A percentile compares a stretch with the other conserved stretches of the same genome.
Conservation (phyloP, 371 early-diverging fungal genomes). For the Neoconidiobolus thromboides region DNA sequence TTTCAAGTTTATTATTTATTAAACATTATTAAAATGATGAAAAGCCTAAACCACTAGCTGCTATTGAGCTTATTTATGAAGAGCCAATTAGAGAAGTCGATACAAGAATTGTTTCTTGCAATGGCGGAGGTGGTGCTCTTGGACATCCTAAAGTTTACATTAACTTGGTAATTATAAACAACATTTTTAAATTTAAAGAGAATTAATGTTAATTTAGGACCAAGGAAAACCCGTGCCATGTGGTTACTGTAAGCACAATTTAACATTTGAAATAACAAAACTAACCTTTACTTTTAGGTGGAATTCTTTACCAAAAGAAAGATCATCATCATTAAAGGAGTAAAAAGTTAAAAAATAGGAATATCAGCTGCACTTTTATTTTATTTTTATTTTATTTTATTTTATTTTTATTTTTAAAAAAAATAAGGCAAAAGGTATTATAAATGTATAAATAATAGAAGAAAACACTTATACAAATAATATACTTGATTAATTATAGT, state of each 20-base stretch:
- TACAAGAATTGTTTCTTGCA: slow-evolving; percentile 58
- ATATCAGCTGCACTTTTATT: too few relatives aligned
- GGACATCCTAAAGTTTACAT: slow-evolving; percentile 91
- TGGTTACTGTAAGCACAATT: slow-evolving; percentile 47
- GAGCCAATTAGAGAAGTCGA: slow-evolving; percentile 62
- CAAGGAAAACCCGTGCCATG: slow-evolving; percentile 50
- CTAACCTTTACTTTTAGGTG: slow-evolving; percentile 26
- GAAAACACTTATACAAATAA: too few relatives aligned
- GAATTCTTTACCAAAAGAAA: slow-evolving; percentile 51
- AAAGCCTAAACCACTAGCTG: slow-evolving; percentile 77
- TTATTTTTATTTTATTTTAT: too few relatives aligned
- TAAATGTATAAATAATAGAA: too few relatives aligned
- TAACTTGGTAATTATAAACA: slow-evolving; percentile 47
- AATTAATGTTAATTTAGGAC: slow-evolving; percentile 16
- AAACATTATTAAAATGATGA: background rate
- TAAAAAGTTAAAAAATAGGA: too few relatives aligned
- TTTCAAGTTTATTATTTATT: background rate
- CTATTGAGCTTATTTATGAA: slow-evolving; percentile 78
- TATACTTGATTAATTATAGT: too few relatives aligned
- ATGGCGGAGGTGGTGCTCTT: slow-evolving; percentile 86
- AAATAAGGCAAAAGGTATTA: too few relatives aligned
- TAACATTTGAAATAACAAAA: background rate
- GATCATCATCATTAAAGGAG: slow-evolving; percentile 25
- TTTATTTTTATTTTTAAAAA: too few relatives aligned
- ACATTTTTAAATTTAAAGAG: slow-evolving; percentile 4